A percentile compares a stretch with the other conserved stretches of the same genome.
Evolutionary conservation across 768 basidiomycete genomes (phyloP).

Genomic region (Agrocybe pediades): DNA sequence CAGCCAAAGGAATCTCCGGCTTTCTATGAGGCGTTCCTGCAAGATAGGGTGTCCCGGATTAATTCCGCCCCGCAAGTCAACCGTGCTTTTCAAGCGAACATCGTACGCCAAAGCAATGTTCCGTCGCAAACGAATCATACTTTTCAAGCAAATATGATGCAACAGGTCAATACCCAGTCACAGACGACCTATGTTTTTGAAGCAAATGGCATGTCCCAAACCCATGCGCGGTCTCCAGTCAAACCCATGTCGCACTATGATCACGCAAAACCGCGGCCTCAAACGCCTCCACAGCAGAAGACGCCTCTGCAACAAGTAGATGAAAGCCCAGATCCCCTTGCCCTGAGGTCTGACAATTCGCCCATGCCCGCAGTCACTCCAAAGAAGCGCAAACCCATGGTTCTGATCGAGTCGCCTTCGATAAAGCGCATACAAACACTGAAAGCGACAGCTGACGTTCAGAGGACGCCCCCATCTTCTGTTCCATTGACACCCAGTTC

Average conservation of each 20-base stretch:
- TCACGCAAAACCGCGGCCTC: constrained; percentile 9
- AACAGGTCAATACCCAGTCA: no score
- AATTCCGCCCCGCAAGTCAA: constrained; percentile 19
- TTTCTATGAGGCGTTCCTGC: constrained; percentile 71
- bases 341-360: constrained; percentile 33
- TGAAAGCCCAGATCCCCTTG: constrained; percentile 62
- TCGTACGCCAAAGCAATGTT: no score
- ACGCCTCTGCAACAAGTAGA: constrained; percentile 18
- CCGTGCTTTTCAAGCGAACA: no score
- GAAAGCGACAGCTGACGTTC: constrained; percentile 19
- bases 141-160: no score
- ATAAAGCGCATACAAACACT: constrained; percentile 55
- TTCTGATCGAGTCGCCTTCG: constrained; percentile 61
- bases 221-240: no score
- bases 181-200: no score
- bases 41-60: constrained; percentile 52
- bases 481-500: constrained; percentile 32
- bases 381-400: constrained; percentile 68
- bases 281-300: constrained; percentile 23
- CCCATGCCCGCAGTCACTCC: constrained; percentile 47
- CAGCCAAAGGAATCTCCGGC: constrained; percentile 57
- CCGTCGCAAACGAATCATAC: no score
- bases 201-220: no score
- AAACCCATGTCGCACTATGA: no score
- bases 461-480: constrained; percentile 19